Conservation (phyloP, 768 basidiomycete genomes). For the Trametes punicea region DNA sequence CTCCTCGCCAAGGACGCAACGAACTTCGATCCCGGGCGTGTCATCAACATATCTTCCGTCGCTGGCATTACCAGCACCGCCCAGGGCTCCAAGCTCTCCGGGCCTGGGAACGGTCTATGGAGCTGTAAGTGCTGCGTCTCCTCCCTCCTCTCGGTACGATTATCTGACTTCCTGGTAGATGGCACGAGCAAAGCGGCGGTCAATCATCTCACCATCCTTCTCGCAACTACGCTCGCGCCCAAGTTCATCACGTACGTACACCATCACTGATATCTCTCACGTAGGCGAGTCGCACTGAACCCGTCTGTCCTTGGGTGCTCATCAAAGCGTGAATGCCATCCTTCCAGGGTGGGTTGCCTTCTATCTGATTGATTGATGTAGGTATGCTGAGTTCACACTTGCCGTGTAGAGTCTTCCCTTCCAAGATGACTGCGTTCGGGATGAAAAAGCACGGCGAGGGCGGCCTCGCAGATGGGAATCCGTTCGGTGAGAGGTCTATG, state of each 20-base stretch:
- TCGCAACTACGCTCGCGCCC: conserved; percentile 63
- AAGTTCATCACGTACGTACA: conserved; percentile 60
- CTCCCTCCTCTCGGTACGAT: background rate
- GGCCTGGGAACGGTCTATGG: conserved; percentile 64
- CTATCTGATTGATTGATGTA: no score
- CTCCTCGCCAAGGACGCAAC: conserved; percentile 64
- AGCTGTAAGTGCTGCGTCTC: conserved; percentile 56
- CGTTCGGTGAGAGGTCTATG: conserved; percentile 48
- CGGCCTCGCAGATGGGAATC: conserved; percentile 50
- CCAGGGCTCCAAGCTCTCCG: conserved; percentile 47
- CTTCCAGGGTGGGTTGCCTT: conserved; percentile 59
- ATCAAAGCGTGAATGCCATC: conserved; percentile 75
- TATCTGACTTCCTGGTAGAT: conserved; percentile 41
- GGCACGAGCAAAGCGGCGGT: conserved; percentile 84
- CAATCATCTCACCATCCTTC: conserved; percentile 73
- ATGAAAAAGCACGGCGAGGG: conserved; percentile 54
- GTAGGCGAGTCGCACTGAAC: background rate
- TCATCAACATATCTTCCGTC: conserved; percentile 81
- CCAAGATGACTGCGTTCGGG: conserved; percentile 80
- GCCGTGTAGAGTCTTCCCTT: conserved; percentile 60
- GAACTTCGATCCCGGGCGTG: conserved; percentile 62
- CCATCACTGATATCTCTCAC: background rate
- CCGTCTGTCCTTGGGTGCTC: background rate
- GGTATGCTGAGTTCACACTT: background rate
- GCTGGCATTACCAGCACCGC: conserved; percentile 52